Conservation (phyloP, 108 stramenopile genomes). For the Fragilariopsis cylindrus region DNA sequence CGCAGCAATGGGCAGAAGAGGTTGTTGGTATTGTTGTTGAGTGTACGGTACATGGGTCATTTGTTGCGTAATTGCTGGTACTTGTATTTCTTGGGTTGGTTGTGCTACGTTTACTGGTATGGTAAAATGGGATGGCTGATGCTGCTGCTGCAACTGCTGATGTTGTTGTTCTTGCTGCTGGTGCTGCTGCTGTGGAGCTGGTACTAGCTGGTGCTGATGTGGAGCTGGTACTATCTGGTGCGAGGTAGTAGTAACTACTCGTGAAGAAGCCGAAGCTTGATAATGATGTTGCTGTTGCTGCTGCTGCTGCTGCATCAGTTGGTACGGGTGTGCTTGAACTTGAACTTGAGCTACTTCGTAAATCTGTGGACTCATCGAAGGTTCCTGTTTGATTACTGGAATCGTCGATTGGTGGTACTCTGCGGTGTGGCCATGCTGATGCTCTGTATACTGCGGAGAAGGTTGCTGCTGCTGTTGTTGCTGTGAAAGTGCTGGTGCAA, state of each 20-base stretch:
- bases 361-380: too few species aligned
- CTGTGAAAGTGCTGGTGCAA: neutral
- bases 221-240: neutral
- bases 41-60: neutral
- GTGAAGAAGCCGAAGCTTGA: neutral
- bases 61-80: slow-evolving; percentile 7
- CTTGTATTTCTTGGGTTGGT: neutral
- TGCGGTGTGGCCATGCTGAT: neutral
- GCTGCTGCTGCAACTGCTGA: slow-evolving; percentile 25
- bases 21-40: slow-evolving; percentile 18
- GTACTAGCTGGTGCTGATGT: neutral
- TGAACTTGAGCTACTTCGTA: neutral
- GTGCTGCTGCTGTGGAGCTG: slow-evolving; percentile 2
- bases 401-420: neutral
- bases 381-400: neutral
- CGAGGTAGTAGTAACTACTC: neutral
- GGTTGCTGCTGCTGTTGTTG: slow-evolving; percentile 16
- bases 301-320: slow-evolving; percentile 7
- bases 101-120: neutral
- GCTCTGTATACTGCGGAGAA: neutral
- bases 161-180: slow-evolving; percentile 5
- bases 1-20: neutral
- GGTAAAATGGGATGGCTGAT: neutral
- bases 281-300: neutral
- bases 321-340: neutral